These are phyloP conservation scores for Parietaria judaica DNA, from an alignment of 306 rosid genomes.

Conservation along the genomic window DNA sequence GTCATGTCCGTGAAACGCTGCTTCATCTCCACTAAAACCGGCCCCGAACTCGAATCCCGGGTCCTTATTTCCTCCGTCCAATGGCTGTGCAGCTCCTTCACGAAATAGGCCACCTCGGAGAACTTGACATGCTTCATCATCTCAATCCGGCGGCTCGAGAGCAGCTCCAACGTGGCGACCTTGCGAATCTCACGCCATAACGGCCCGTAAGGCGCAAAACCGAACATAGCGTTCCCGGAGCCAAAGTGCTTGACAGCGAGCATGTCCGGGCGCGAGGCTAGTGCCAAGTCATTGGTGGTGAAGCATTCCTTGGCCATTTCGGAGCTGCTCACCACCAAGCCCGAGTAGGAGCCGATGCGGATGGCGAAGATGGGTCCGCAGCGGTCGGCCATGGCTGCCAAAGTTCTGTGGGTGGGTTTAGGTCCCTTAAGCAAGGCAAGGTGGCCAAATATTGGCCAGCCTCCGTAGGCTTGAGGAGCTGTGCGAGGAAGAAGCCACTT, in stretches of 20 bases:
- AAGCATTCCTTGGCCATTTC: too few species aligned
- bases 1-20: conserved; percentile 29
- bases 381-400: conserved; percentile 38
- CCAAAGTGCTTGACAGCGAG: conserved; percentile 8
- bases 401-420: conserved; percentile 29
- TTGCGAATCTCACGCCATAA: conserved; percentile 38
- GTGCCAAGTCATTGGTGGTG: conserved; percentile 15
- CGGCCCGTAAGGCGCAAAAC: conserved; percentile 23
- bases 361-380: conserved; percentile 30
- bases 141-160: conserved; percentile 36
- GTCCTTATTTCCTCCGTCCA: neutral
- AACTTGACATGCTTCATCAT: conserved; percentile 17
- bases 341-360: conserved; percentile 22
- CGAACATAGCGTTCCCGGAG: conserved; percentile 36
- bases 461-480: too few species aligned
- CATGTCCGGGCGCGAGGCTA: conserved; percentile 25
- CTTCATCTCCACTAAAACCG: conserved; percentile 27
- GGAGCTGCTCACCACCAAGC: too few species aligned
- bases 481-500: too few species aligned
- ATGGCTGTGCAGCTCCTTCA: conserved; percentile 22
- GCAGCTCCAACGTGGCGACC: conserved; percentile 22
- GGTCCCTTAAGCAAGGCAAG: conserved; percentile 19
- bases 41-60: neutral
- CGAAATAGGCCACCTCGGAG: conserved; percentile 16
- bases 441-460: too few species aligned